Conservation (phyloP, 768 basidiomycete species). For the Cyathus striatus region DNA sequence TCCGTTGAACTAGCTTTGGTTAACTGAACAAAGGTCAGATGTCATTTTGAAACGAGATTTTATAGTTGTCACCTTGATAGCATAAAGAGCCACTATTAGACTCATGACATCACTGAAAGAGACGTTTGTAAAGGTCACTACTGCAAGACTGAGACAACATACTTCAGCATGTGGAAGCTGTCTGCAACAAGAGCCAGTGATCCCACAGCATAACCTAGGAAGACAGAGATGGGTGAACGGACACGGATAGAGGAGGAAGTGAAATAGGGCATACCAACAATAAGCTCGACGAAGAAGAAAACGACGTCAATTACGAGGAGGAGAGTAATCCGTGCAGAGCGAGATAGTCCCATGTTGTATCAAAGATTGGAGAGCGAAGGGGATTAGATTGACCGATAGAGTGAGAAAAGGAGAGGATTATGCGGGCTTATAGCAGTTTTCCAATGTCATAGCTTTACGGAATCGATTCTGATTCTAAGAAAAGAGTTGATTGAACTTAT, state of each 20-base stretch:
- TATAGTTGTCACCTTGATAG: constrained; percentile 30
- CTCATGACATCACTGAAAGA: constrained; percentile 88
- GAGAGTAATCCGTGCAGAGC: constrained; percentile 68
- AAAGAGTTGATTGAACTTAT: too few relatives aligned
- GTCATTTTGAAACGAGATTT: constrained; percentile 23
- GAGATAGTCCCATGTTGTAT: constrained; percentile 42
- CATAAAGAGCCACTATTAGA: constrained; percentile 90
- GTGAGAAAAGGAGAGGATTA: constrained; percentile 3
- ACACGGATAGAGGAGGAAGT: not conserved
- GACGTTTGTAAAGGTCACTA: constrained; percentile 8
- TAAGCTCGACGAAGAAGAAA: constrained; percentile 86
- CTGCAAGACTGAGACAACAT: constrained; percentile 17
- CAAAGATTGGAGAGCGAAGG: not conserved
- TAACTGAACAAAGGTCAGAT: constrained; percentile 38
- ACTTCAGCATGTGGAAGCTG: constrained; percentile 99
- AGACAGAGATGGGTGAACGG: constrained; percentile 8
- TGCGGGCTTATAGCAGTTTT: not conserved
- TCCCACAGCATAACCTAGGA: constrained; percentile 87
- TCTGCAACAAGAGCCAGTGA: constrained; percentile 95
- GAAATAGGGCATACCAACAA: constrained; percentile 48
- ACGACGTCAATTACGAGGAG: constrained; percentile 79
- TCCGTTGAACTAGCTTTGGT: constrained; percentile 50
- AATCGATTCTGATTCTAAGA: too few relatives aligned
- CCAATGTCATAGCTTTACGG: too few relatives aligned
- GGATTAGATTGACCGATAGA: constrained; percentile 1